Base-by-base conservation (phyloP, 768 basidiomycete species). In the Boletus reticulatus region DNA sequence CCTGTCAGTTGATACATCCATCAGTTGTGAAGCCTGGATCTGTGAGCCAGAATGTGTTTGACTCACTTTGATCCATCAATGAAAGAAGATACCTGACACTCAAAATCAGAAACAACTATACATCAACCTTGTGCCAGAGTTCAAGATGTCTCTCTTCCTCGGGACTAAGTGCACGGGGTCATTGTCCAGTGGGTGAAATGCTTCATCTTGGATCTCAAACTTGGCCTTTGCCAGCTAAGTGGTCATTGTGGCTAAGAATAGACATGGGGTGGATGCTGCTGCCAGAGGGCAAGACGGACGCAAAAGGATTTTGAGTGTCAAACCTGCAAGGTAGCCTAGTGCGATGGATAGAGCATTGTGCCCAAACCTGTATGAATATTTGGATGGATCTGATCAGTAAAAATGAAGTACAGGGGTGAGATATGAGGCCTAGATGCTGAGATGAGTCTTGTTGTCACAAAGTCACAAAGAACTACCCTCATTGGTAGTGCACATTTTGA, bases 61-160 rank as follows among this genome's bases (percentile, higher is more conserved):
- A 63, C 75, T 24, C 45, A 78, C 83, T 82, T 75, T 85, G 72
- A 64, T 88, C 87, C 66, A 87, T 71, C 67, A 85, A 87, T 4
- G 82, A 81, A 27, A 85, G 65, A 43, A 88, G 70, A 62, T 86
- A 87, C 75, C 87, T 80, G 43, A 84, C 55, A 2, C 78, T 71
- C 22, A 87, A 67, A 20, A 84, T 83, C 0, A 83, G 82, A 76
- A 84, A 78, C 41, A 85, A 70, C 48, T 81, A 72, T 6, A 76
- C 36, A 58, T 87, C 85, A 20, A 87, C 74, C 69, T 84, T 86
- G 52, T 78, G 68, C 74, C 83, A 83, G 48, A 87, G 67, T 45
- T n/a, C n/a, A n/a, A n/a, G n/a, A n/a, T 65, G 76, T 53, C 69
- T 76, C 71, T 86, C 83, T 53, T 84, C 67, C 48, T 77, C 79